phyloP scores from a whole-genome alignment of 2,329 filamentous ascomycete genomes.

The Dactylonectria estremocensis region DNA sequence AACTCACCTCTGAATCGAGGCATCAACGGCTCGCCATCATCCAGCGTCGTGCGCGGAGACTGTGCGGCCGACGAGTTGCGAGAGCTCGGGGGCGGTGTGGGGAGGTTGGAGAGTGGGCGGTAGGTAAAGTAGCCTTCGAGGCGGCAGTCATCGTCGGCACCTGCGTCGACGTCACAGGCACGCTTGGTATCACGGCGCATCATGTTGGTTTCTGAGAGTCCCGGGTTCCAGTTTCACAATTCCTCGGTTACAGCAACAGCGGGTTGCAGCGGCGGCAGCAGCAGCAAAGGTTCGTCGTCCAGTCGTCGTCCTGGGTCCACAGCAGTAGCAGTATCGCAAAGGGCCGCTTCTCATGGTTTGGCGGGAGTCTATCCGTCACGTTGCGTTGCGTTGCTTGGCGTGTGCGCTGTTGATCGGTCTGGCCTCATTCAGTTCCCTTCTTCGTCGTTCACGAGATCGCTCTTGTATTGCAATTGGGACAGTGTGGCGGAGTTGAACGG shows the following conservation, averaged over 20 bases:
- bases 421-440: not conserved
- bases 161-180: constrained; percentile 32
- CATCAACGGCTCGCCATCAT: constrained; percentile 62
- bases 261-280: not conserved
- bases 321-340: constrained; percentile 34
- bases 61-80: constrained; percentile 59
- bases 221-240: too few species aligned
- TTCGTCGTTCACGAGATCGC: constrained; percentile 37
- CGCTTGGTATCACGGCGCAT: constrained; percentile 46
- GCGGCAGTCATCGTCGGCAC: constrained; percentile 34
- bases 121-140: constrained; percentile 73
- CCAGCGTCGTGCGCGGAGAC: constrained; percentile 59
- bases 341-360: constrained; percentile 45
- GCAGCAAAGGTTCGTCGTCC: constrained; percentile 37
- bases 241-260: too few species aligned
- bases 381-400: not conserved
- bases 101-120: constrained; percentile 77
- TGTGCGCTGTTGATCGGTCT: constrained; percentile 28
- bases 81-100: constrained; percentile 75
- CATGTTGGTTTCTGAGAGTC: constrained; percentile 18
- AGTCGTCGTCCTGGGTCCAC: constrained; percentile 42
- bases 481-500: not conserved
- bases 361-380: not conserved
- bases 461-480: not conserved
- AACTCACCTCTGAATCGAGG: constrained; percentile 56